Evolutionary conservation across 108 stramenopile genomes (phyloP).

Genomic region (Discostella stelligeroides): DNA sequence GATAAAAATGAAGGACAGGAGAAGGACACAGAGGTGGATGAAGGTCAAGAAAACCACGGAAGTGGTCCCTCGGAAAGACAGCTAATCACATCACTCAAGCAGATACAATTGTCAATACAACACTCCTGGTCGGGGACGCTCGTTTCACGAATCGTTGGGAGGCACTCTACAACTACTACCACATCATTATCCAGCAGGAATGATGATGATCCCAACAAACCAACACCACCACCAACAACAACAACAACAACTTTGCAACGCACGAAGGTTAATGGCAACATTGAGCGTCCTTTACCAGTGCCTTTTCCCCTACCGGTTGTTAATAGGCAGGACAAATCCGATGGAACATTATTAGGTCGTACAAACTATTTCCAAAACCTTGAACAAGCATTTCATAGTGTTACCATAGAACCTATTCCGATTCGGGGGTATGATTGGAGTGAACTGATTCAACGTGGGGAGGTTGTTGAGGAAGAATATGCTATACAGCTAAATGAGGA

Average conservation of each 20-base stretch:
- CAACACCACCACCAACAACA: not conserved
- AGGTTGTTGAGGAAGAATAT: slow-evolving; percentile 30
- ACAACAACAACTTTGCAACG: slow-evolving; percentile 27
- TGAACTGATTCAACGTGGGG: slow-evolving; percentile 38
- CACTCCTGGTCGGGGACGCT: slow-evolving; percentile 34
- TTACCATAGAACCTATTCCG: slow-evolving; percentile 43
- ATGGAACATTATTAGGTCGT: too few relatives aligned
- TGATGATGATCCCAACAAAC: not conserved
- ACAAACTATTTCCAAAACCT: slow-evolving; percentile 24
- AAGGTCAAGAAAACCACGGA: too few relatives aligned
- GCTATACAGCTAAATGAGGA: not conserved
- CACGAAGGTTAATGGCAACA: slow-evolving; percentile 44
- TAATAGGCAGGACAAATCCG: not conserved
- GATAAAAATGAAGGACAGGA: slow-evolving; percentile 1
- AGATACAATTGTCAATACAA: slow-evolving; percentile 20
- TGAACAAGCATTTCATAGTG: slow-evolving; percentile 26
- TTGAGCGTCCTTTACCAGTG: slow-evolving; percentile 41
- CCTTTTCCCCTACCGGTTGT: slow-evolving; percentile 42
- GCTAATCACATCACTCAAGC: not conserved
- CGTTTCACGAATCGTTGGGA: slow-evolving; percentile 36
- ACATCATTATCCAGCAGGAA: not conserved
- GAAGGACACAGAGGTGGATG: not conserved
- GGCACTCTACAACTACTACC: not conserved
- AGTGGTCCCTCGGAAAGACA: not conserved
- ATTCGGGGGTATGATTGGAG: slow-evolving; percentile 51